These are phyloP conservation scores for Aspergillus brasiliensis DNA, from an alignment of 2,329 filamentous ascomycete species.

Conservation along the genomic window DNA sequence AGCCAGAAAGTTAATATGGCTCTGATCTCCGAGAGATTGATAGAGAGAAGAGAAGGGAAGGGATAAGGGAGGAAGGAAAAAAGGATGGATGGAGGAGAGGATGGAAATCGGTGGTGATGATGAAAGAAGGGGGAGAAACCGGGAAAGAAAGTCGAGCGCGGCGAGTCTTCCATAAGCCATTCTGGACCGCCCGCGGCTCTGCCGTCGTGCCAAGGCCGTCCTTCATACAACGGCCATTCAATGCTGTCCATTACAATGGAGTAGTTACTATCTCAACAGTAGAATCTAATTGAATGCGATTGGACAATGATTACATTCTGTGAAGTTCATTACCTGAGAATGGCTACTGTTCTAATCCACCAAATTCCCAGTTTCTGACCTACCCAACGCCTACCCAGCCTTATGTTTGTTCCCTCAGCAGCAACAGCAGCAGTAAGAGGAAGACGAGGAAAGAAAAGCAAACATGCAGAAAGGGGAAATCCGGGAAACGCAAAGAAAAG, in stretches of 20 bases:
- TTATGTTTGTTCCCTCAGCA: conserved; percentile 1
- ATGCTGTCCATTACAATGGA: background rate
- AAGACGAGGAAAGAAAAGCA: conserved; percentile 8
- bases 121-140: conserved; percentile 24
- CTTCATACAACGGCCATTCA: background rate
- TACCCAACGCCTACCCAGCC: conserved; percentile 14
- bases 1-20: background rate
- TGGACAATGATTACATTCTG: background rate
- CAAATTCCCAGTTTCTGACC: conserved; percentile 1
- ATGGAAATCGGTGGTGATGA: conserved; percentile 15
- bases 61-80: conserved; percentile 12
- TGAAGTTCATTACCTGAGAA: background rate
- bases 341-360: background rate
- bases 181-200: conserved; percentile 20
- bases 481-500: conserved; percentile 16
- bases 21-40: conserved; percentile 2
- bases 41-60: conserved; percentile 3
- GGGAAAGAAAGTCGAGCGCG: conserved; percentile 14
- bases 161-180: conserved; percentile 16
- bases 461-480: conserved; percentile 9
- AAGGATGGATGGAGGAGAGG: conserved; percentile 13
- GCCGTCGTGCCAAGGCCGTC: background rate
- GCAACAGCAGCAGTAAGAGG: background rate
- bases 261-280: background rate
- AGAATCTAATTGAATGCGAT: background rate